A percentile compares a stretch with the other conserved stretches of the same genome.
These are phyloP conservation scores for Pseudoneurospora amorphoporcata DNA, from an alignment of 495 filamentous ascomycete species.

Conservation along the genomic window DNA sequence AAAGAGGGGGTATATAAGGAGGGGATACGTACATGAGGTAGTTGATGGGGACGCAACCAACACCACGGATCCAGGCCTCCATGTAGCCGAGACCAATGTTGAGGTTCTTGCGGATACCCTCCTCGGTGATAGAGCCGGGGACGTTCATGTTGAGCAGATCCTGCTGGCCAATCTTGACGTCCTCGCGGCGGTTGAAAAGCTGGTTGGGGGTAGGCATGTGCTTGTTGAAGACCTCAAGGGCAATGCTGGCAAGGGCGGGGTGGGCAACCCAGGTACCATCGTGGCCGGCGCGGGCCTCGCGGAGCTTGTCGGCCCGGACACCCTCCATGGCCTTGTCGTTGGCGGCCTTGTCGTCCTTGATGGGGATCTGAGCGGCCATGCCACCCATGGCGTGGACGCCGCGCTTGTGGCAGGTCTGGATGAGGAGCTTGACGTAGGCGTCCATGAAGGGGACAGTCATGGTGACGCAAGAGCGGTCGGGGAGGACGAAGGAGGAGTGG, in stretches of 20 bases:
- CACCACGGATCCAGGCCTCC: slow-evolving; percentile 93
- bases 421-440: slow-evolving; percentile 84
- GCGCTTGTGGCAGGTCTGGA: slow-evolving; percentile 93
- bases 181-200: slow-evolving; percentile 81
- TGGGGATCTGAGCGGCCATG: slow-evolving; percentile 98
- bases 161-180: slow-evolving; percentile 74
- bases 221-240: slow-evolving; percentile 92
- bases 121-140: slow-evolving; percentile 86
- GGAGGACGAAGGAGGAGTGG: slow-evolving; percentile 84
- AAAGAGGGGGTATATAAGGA: not conserved
- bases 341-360: slow-evolving; percentile 83
- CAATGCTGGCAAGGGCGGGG: slow-evolving; percentile 82
- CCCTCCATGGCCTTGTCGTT: slow-evolving; percentile 93
- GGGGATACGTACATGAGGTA: slow-evolving; percentile 65
- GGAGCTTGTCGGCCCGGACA: slow-evolving; percentile 90
- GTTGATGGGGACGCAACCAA: slow-evolving; percentile 97
- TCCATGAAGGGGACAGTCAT: slow-evolving; percentile 99
- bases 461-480: slow-evolving; percentile 82
- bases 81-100: slow-evolving; percentile 96
- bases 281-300: slow-evolving; percentile 90
- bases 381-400: slow-evolving; percentile 98
- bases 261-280: slow-evolving; percentile 97
- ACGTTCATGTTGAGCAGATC: slow-evolving; percentile 99
- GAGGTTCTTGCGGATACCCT: slow-evolving; percentile 94
- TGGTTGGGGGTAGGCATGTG: slow-evolving; percentile 99